Evolutionary conservation across 2,329 filamentous ascomycete species (phyloP), one percentile per base, ranked within the genome.

Genomic region (Stagonosporopsis tanaceti): DNA sequence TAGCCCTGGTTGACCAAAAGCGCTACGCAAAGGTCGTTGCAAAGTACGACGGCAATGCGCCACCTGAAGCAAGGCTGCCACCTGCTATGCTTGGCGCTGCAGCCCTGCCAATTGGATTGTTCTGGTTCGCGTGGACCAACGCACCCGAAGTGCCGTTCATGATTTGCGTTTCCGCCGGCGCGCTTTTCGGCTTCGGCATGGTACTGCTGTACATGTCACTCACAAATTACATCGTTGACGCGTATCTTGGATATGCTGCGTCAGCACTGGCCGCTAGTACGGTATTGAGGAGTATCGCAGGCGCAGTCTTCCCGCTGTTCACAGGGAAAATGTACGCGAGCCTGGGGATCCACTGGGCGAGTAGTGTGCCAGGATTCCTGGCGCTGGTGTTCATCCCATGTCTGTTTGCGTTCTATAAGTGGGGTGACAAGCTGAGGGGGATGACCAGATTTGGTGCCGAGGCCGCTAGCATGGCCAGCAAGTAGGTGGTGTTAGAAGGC

Each of bases 171-270:
- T 59, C 83, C 1, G 84, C 82, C 0, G 83, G 80, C 0, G 67
- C 72, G 2, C 62, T 83, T 0, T 78, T 85, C 7, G 83, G 82
- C 0, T 63, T 76, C 22, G 76, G 76, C 62, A 78, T 69, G 64
- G 65, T 72, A 0, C 47, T 71, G 6, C 41, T 70, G 6, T 73
- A 67, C 58, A 61, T 71, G 24, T 80, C 81, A 5, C 76, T 87
- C 42, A 82, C 87, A 69, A 89, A 86, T 75, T 91, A 90, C 74
- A 81, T 91, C 12, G 85, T 91, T 59, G 89, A 91, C 67, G 78
- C 86, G 6, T 87, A 72, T 58, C 85, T 87, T 47, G 87, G 60
- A 1, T 72, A 68, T 38, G 65, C 68, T n/a, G 70, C 70, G n/a
- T 71, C 68, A 15, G 69, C 65, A 9, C 59, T 72, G 14, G 67